Conservation (phyloP, 768 basidiomycete genomes). For the Russula vinacea region DNA sequence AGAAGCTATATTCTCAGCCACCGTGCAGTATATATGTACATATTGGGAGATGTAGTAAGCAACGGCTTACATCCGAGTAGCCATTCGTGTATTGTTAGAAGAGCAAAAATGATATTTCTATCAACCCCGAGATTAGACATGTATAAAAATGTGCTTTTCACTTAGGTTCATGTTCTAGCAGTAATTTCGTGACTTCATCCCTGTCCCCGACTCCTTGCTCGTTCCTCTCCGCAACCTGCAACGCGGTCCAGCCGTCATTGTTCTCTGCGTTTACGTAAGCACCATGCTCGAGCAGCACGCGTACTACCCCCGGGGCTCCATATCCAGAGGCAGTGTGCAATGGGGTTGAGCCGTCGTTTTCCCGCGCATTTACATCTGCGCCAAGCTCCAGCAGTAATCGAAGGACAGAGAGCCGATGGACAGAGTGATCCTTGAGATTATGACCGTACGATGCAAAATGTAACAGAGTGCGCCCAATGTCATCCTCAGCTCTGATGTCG, state of each 20-base stretch:
- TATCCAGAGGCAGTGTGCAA: neutral
- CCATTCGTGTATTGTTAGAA: too few relatives aligned
- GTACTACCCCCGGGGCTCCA: neutral
- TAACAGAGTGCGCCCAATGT: neutral
- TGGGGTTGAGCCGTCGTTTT: neutral
- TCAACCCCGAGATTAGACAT: too few relatives aligned
- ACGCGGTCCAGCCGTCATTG: neutral
- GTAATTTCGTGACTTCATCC: neutral
- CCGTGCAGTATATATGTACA: too few relatives aligned
- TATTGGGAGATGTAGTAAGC: too few relatives aligned
- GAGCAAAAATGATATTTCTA: too few relatives aligned
- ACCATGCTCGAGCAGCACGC: neutral
- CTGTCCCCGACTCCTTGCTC: too few relatives aligned
- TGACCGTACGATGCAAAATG: neutral
- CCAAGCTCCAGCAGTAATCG: neutral
- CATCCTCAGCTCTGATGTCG: neutral
- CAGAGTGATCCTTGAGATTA: neutral
- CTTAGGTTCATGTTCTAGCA: neutral
- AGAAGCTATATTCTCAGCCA: too few relatives aligned
- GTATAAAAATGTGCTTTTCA: too few relatives aligned
- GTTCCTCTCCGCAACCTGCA: neutral
- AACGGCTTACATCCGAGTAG: too few relatives aligned
- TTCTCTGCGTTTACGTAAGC: neutral
- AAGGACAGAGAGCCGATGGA: neutral
- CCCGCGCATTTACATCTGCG: neutral